Evolutionary conservation across 2,329 filamentous ascomycete genomes (phyloP).

Genomic region (Moelleriella libera): DNA sequence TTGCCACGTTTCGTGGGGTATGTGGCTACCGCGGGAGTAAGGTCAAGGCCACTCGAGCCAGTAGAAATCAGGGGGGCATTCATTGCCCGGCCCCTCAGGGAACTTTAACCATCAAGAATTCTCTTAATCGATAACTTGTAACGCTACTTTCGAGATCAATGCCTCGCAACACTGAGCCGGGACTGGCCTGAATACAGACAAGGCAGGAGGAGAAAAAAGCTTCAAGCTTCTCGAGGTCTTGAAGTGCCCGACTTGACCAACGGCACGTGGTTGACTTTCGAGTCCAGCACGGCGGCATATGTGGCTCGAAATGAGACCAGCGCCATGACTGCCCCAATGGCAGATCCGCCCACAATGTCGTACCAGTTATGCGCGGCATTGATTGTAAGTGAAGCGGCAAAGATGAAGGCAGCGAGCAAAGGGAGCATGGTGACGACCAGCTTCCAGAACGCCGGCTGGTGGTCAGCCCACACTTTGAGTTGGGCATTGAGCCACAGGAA

Average conservation of each 20-base stretch:
- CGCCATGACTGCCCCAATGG: constrained; percentile 49
- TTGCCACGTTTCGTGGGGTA: too few relatives aligned
- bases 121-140: too few relatives aligned
- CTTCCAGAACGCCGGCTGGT: constrained; percentile 56
- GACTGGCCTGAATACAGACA: too few relatives aligned
- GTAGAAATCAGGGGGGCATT: too few relatives aligned
- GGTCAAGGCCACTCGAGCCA: too few relatives aligned
- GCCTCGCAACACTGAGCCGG: too few relatives aligned
- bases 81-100: too few relatives aligned
- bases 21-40: too few relatives aligned
- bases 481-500: constrained; percentile 60
- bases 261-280: constrained; percentile 53
- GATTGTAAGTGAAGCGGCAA: constrained; percentile 48
- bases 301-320: constrained; percentile 50
- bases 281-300: constrained; percentile 57
- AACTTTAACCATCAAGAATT: too few relatives aligned
- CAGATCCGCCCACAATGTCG: constrained; percentile 48
- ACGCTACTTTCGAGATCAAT: too few relatives aligned
- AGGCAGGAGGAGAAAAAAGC: too few relatives aligned
- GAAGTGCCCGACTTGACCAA: constrained; percentile 19
- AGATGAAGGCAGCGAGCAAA: constrained; percentile 43
- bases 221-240: too few relatives aligned
- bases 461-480: constrained; percentile 54
- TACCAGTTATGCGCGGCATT: constrained; percentile 58
- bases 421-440: constrained; percentile 42